Evolutionary conservation across 257 asterid genomes (phyloP).

Genomic region (Agastache rugosa): DNA sequence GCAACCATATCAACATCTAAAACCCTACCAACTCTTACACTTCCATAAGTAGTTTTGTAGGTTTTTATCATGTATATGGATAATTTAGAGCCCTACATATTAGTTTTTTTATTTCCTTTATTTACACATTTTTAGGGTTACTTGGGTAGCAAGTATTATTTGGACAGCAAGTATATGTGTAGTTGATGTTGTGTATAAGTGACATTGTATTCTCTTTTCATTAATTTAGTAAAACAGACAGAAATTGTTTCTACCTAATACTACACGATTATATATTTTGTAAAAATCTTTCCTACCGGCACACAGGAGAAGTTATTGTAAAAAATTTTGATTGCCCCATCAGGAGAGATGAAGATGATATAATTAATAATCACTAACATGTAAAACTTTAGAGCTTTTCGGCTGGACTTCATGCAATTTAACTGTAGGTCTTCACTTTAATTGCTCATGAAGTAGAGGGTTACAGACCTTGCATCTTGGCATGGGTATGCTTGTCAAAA

Average conservation of each 20-base stretch:
- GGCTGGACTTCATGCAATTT: not conserved
- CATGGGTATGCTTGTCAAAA: not conserved
- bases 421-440: not conserved
- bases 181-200: too few species aligned
- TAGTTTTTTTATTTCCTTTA: too few species aligned
- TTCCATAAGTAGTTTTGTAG: not conserved
- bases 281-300: not conserved
- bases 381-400: not conserved
- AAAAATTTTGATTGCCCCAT: not conserved
- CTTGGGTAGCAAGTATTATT: too few species aligned
- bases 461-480: not conserved
- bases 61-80: too few species aligned
- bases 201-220: too few species aligned
- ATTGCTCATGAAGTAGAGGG: not conserved
- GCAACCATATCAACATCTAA: not conserved
- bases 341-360: conserved; percentile 1
- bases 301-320: not conserved
- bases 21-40: not conserved
- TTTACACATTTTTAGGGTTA: too few species aligned
- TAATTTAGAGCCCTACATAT: too few species aligned
- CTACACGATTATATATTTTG: not conserved
- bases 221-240: too few species aligned
- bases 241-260: too few species aligned
- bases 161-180: too few species aligned
- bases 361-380: not conserved